Base-by-base conservation (phyloP, 2,329 filamentous ascomycete genomes). In the Parascedosporium putredinis region DNA sequence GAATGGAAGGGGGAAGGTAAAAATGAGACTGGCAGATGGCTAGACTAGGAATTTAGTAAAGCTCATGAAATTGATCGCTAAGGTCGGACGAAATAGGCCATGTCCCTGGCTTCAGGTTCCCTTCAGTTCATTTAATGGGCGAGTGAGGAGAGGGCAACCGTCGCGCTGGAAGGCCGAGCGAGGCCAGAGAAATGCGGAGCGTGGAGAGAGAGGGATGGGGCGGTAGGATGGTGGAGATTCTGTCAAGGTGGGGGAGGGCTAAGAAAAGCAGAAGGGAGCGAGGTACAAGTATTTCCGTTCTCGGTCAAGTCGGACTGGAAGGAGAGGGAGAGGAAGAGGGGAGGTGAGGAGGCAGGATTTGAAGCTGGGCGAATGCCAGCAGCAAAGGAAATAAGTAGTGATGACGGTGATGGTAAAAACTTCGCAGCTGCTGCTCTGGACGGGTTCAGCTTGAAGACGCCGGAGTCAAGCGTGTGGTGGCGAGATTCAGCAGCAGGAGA, bases 131-230 rank as follows among this genome's bases (percentile, higher is more conserved):
- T 34, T 40, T 23, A 33, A 33, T 38, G 46, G n/a, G 33, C 22
- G 40, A 29, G 46, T 16, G 29, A 36, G 33, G 46, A 33, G 46
- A 25, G 24, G 46, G 40, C 36, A 40, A 25, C 40, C 46, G 20
- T 25, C 23, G 22, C 16, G 46, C 22, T 33, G 33, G 23, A 9
- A 48, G 33, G 46, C 16, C 33, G 23, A n/a, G n/a, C n/a, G n/a
- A n/a, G 45, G 12, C 16, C 27, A 38, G 46, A 48, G 46, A 33
- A 40, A 48, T 48, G 46, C 33, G 46, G 46, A 48, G 46, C 46
- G 46, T 27, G 46, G 46, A 48, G 46, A n/a, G n/a, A n/a, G n/a
- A n/a, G n/a, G n/a, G 38, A 38, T 48, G 46, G 45, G 46, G 31
- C 12, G 46, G 29, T n/a, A 34, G 45, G 31, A n/a, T 38, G 36